Base-by-base conservation (phyloP, 1,139 yeast genomes). In the Geotrichum candidum region DNA sequence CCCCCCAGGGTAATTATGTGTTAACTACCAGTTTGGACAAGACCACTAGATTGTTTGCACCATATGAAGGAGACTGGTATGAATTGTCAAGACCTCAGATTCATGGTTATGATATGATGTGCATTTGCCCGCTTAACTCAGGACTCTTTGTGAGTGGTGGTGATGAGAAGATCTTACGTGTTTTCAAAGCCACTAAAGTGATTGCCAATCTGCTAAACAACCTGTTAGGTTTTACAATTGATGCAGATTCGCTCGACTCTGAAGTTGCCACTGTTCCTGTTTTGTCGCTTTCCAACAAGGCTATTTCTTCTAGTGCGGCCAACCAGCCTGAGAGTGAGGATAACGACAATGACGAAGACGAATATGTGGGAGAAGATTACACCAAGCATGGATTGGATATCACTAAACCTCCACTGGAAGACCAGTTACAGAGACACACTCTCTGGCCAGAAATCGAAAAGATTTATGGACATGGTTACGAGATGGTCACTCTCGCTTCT, bases 1-100 rank as follows among this genome's bases (percentile, higher is more conserved):
- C 90, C 0, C 74, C 74, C 6, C 78, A 78, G 60, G 95, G 95
- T 6, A 81, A 82, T 10, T 90, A 87, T 70, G 74, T 92, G 51
- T 75, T 89, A 64, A 80, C 91, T 0, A 90, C 97, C 81, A 96
- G 80, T 0, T 76, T 90, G 58, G 99, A 95, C 72, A 99, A 95
- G 75, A 94, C 99, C 0, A 90, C 99, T 0, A 80, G 99, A 70
- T 74, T 95, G 31, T 87, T 81, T 74, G 86, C 96, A 0, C 83
- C 83, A 25, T 86, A 41, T 29, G 9, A 68, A 67, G 4, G 67
- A 67, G 9, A 84, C 1, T 91, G 96, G 96, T 88, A 87, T 72
- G 99, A 95, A 72, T 86, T 94, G 73, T 90, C 97, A 1, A 82
- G 99, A 68, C 99, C 99, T 0, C 99, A 95, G 73, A 94, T 95